Conservation (phyloP, 441 rosid species). For the Euphorbia neoarborescens region DNA sequence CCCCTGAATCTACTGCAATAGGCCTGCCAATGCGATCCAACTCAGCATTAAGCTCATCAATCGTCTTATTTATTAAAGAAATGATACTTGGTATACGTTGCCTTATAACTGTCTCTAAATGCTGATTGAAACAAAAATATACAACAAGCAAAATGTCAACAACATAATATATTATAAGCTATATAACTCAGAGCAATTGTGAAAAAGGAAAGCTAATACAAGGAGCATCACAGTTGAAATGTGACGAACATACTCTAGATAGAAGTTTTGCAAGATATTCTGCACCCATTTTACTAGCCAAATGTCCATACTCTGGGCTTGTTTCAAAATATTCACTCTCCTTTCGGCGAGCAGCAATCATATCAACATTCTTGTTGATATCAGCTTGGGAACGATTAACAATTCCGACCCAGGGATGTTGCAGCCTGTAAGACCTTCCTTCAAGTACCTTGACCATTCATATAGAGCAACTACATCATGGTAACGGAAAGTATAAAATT, state of each 20-base stretch:
- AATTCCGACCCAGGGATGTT: slow-evolving; percentile 99
- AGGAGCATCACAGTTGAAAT: neutral
- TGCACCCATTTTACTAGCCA: slow-evolving; percentile 91
- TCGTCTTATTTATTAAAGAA: slow-evolving; percentile 86
- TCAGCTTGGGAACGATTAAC: slow-evolving; percentile 99
- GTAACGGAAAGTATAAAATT: slow-evolving; percentile 15
- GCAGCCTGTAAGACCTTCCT: slow-evolving; percentile 88
- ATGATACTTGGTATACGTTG: slow-evolving; percentile 95
- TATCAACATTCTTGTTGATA: slow-evolving; percentile 90
- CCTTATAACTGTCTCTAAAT: slow-evolving; percentile 84
- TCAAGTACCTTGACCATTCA: slow-evolving; percentile 67
- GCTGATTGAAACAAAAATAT: slow-evolving; percentile 38
- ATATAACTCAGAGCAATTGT: neutral
- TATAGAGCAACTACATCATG: slow-evolving; percentile 20
- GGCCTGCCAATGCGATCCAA: slow-evolving; percentile 96
- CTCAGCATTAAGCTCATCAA: slow-evolving; percentile 94
- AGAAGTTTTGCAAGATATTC: slow-evolving; percentile 93
- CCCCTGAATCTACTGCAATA: slow-evolving; percentile 94
- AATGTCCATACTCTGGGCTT: slow-evolving; percentile 95
- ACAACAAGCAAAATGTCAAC: neutral
- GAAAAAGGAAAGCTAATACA: neutral
- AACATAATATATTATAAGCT: neutral
- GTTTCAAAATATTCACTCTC: slow-evolving; percentile 93
- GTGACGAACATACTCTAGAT: slow-evolving; percentile 51
- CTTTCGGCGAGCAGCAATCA: slow-evolving; percentile 84